Conservation (phyloP, 495 filamentous ascomycete species). For the Trichoderma gamsii region DNA sequence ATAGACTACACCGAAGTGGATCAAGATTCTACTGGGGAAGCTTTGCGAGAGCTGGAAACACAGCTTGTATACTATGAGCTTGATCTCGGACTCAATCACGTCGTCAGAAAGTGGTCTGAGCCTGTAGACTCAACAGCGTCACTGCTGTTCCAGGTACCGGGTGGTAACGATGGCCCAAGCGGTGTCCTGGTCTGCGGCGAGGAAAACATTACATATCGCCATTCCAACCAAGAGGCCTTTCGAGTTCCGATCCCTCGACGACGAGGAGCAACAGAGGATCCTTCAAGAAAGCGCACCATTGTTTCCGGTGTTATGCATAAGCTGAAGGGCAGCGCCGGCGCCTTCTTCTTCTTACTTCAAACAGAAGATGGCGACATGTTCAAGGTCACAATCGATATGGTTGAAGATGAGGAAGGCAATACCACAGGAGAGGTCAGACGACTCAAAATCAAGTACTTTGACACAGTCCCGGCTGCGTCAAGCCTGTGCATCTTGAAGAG, state of each 20-base stretch:
- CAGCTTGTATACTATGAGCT: slow-evolving; percentile 94
- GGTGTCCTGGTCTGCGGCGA: slow-evolving; percentile 93
- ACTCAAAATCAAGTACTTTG: slow-evolving; percentile 95
- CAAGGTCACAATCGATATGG: slow-evolving; percentile 90
- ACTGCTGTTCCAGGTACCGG: slow-evolving; percentile 91
- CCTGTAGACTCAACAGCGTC: slow-evolving; percentile 84
- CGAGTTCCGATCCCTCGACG: slow-evolving; percentile 84
- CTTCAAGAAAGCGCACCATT: slow-evolving; percentile 78
- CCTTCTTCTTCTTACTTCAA: slow-evolving; percentile 96
- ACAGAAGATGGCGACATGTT: slow-evolving; percentile 95
- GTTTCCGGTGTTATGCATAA: slow-evolving; percentile 93
- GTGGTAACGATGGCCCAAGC: slow-evolving; percentile 86
- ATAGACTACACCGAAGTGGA: slow-evolving; percentile 89
- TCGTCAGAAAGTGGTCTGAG: slow-evolving; percentile 92
- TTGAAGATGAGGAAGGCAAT: slow-evolving; percentile 70
- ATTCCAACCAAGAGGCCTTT: slow-evolving; percentile 85
- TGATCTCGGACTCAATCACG: slow-evolving; percentile 93
- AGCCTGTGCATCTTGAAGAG: slow-evolving; percentile 90
- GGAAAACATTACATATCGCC: slow-evolving; percentile 89
- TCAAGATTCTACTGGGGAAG: slow-evolving; percentile 81
- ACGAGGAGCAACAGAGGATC: slow-evolving; percentile 82
- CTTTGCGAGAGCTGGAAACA: slow-evolving; percentile 76
- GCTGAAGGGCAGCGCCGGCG: slow-evolving; percentile 69
- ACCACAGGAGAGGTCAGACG: slow-evolving; percentile 71
- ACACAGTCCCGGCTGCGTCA: slow-evolving; percentile 83